Evolutionary conservation across 2,329 filamentous ascomycete genomes (phyloP).

Genomic region (Penicillium rolfsii): DNA sequence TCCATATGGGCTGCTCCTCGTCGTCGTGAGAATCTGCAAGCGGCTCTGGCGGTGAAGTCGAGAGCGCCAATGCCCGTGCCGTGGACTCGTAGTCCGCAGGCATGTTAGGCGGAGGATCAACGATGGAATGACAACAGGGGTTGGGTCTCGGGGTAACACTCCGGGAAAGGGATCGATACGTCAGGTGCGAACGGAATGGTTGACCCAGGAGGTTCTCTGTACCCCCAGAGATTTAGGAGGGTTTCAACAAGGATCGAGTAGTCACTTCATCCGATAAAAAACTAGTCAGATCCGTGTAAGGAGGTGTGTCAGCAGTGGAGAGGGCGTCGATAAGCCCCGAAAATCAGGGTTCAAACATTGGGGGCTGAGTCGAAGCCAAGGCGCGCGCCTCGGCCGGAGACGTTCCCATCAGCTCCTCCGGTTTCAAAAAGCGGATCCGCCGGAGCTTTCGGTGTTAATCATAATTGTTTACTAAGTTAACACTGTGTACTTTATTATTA

Average conservation of each 20-base stretch:
- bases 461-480: too few species aligned
- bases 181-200: constrained; percentile 10
- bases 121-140: constrained; percentile 6
- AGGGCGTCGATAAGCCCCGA: constrained; percentile 8
- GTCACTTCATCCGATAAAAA: neutral
- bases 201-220: neutral
- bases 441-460: constrained; percentile 12
- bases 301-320: constrained; percentile 4
- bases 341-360: constrained; percentile 5
- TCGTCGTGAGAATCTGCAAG: constrained; percentile 51
- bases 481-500: neutral
- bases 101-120: constrained; percentile 35
- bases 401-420: neutral
- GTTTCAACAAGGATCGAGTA: neutral
- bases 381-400: constrained; percentile 1
- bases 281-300: neutral
- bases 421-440: constrained; percentile 14
- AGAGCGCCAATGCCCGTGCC: constrained; percentile 58
- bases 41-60: constrained; percentile 49
- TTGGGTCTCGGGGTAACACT: constrained; percentile 19
- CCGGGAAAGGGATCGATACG: constrained; percentile 18
- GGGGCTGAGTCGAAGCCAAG: constrained; percentile 13
- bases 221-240: neutral
- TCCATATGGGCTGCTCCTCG: constrained; percentile 56
- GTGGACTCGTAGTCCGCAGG: constrained; percentile 56